Evolutionary conservation across 352 stramenopile genomes (phyloP).

Genomic region (Phytophthora europaea): DNA sequence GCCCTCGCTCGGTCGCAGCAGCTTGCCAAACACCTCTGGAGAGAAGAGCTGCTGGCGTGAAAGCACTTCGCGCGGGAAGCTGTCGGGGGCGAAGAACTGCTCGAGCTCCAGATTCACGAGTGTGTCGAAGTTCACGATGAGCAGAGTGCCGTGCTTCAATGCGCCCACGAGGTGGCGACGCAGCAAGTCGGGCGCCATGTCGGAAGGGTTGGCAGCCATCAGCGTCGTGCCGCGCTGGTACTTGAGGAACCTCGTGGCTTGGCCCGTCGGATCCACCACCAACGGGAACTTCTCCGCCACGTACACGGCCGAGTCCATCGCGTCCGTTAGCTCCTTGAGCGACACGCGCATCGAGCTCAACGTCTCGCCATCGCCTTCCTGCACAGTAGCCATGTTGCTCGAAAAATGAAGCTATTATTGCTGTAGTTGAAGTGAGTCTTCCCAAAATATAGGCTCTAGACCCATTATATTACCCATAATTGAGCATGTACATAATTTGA

Average conservation of each 20-base stretch:
- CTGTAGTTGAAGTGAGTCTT: constrained; percentile 7
- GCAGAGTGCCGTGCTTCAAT: constrained; percentile 73
- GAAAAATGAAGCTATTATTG: background rate
- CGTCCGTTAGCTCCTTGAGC: constrained; percentile 87
- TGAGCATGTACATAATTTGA: background rate
- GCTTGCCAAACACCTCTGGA: constrained; percentile 62
- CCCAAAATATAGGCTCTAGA: no score
- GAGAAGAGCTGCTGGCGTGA: constrained; percentile 73
- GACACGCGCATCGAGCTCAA: constrained; percentile 47
- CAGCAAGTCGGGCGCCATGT: constrained; percentile 77
- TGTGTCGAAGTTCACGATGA: constrained; percentile 85
- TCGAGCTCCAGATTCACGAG: constrained; percentile 78
- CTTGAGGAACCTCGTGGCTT: constrained; percentile 90
- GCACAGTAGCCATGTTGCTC: constrained; percentile 19
- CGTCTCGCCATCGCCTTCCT: background rate
- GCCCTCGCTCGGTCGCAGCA: constrained; percentile 57
- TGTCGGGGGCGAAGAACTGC: constrained; percentile 72
- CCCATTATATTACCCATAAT: no score
- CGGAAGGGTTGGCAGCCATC: constrained; percentile 72
- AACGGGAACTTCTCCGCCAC: constrained; percentile 89
- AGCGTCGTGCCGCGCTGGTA: constrained; percentile 91
- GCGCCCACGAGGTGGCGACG: constrained; percentile 79
- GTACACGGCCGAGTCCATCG: constrained; percentile 89
- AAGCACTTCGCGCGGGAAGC: constrained; percentile 82
- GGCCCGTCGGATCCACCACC: constrained; percentile 81